These are phyloP conservation scores for Uronychia setigera DNA, from an alignment of 73 alveolate species.

Conservation along the genomic window DNA sequence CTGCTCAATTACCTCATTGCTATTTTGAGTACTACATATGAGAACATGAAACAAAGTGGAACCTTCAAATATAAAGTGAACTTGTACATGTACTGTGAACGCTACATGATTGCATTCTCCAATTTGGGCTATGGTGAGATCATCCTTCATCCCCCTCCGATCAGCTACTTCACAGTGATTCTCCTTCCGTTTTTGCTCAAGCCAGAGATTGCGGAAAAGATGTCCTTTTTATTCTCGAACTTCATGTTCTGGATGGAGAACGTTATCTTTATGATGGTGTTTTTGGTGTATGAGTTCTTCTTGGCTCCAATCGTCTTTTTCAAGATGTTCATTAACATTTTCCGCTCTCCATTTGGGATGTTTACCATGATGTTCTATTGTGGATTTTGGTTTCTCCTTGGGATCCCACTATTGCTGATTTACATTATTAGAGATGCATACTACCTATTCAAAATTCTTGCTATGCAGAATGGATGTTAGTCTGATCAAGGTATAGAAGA, in stretches of 20 bases:
- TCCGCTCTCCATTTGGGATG: conserved; percentile 18
- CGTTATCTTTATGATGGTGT: conserved; percentile 26
- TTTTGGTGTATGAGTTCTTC: conserved; percentile 19
- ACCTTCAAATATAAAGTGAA: conserved; percentile 46
- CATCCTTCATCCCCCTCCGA: conserved; percentile 66
- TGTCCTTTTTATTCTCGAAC: conserved; percentile 29
- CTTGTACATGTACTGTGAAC: conserved; percentile 46
- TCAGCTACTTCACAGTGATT: conserved; percentile 36
- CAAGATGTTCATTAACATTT: conserved; percentile 36
- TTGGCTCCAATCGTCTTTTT: conserved; percentile 44
- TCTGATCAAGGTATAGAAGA: neutral
- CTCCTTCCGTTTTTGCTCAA: conserved; percentile 36
- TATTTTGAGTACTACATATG: conserved; percentile 49
- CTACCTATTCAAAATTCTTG: conserved; percentile 41
- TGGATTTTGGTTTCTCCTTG: conserved; percentile 40
- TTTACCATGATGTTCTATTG: conserved; percentile 29
- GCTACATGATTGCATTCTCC: conserved; percentile 48
- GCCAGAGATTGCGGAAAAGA: neutral
- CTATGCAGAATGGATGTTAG: conserved; percentile 54
- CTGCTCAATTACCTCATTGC: conserved; percentile 64
- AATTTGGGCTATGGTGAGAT: conserved; percentile 39
- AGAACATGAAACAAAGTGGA: conserved; percentile 56
- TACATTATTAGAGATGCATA: conserved; percentile 33
- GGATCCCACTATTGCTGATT: conserved; percentile 30
- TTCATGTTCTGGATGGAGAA: conserved; percentile 65